Conservation (phyloP, 2,329 filamentous ascomycete species). For the Westerdykella aurantiaca region DNA sequence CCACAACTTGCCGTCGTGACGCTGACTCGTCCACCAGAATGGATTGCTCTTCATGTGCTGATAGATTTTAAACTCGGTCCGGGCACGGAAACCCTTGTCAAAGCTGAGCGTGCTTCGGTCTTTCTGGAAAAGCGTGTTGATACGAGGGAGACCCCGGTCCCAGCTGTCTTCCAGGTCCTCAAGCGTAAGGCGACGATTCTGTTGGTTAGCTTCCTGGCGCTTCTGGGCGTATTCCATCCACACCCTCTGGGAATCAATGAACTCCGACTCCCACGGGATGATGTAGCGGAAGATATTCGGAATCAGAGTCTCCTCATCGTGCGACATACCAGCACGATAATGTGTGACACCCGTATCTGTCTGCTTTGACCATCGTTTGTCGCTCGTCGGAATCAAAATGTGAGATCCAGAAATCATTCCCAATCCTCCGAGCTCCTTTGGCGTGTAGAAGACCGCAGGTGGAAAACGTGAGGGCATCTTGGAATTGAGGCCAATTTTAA, state of each 20-base stretch:
- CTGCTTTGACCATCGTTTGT: conserved; percentile 98
- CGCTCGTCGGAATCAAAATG: conserved; percentile 92
- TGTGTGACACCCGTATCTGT: conserved; percentile 96
- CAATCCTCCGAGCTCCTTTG: conserved; percentile 91
- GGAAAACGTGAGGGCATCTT: conserved; percentile 99
- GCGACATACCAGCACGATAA: conserved; percentile 95
- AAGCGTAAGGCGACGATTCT: conserved; percentile 87
- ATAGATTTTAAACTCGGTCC: conserved; percentile 97
- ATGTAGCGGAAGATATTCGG: conserved; percentile 99
- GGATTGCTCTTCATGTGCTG: conserved; percentile 99
- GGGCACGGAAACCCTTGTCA: conserved; percentile 93
- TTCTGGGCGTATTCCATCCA: conserved; percentile 99
- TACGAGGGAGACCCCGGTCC: conserved; percentile 94
- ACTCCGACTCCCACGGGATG: conserved; percentile 97
- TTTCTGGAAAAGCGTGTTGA: conserved; percentile 98
- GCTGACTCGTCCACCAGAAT: conserved; percentile 98
- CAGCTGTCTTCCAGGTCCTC: conserved; percentile 97
- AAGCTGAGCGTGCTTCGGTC: conserved; percentile 95
- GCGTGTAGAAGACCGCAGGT: conserved; percentile 96
- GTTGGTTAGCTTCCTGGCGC: conserved; percentile 90
- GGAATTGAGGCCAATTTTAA: conserved; percentile 97
- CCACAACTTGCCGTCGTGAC: conserved; percentile 96
- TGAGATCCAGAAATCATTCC: conserved; percentile 99
- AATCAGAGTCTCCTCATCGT: conserved; percentile 95
- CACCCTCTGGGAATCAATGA: conserved; percentile 96